Evolutionary conservation across 2,329 filamentous ascomycete species (phyloP), one percentile per base, ranked within the genome.

Genomic region (Corynespora cassiicola): DNA sequence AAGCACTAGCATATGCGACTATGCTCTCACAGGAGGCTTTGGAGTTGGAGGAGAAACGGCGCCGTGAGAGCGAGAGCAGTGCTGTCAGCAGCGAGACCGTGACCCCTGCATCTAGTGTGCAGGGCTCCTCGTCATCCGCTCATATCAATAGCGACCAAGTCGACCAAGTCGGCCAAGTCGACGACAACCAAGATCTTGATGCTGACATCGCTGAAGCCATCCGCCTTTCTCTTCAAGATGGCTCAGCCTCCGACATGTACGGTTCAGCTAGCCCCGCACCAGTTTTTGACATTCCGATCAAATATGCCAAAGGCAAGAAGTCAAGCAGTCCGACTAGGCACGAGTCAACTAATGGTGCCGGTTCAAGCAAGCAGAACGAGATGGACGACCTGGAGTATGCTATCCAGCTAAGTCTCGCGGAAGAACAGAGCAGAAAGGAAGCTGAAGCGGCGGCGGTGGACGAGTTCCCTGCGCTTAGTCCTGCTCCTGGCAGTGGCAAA

Each of bases 201-300:
- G 74, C 76, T 4, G 81, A 85, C 22, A 73, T 85, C 14, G 81
- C 80, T 4, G 80, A 85, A 66, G 82, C 82, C 1, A 84, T 85
- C 36, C 78, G 81, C 10, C 70, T 81, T 18, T 75, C 73, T 28
- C 56, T 77, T 8, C 65, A 61, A 31, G 57, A 61, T 5, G 50
- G 29, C 24, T 33, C 52, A n/a, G 39, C 37, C 7, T 44, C 50
- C 14, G 45, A 25, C 25, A 30, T 40, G 17, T 51, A 54, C 42
- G 42, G 28, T 21, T 45, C 33, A n/a, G 42, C 33, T 2, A 26
- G 36, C 4, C 36, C 43, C 1, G 47, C 45, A 2, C 44, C 46
- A 5, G 42, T 40, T 9, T 75, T 66, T 38, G 71, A 75, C n/a
- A 70, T 77, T 9, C 71, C 73, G 1, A 71, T 77, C 49, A 67